Base-by-base conservation (phyloP, 768 basidiomycete genomes). In the Calocera cornea region DNA sequence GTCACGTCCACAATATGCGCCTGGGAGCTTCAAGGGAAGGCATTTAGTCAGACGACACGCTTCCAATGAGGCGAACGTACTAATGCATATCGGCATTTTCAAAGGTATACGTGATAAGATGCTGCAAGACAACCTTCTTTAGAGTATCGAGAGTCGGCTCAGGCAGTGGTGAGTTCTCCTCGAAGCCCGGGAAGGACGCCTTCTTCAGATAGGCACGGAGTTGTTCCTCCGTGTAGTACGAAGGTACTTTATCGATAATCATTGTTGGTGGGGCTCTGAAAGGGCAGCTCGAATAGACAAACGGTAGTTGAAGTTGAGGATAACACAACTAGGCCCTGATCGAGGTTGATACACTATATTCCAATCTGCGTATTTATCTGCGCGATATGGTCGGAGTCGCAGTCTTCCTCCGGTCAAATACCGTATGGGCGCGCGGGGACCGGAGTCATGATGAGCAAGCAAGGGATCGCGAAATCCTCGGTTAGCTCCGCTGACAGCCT, bases 31-130 rank as follows among this genome's bases (percentile, higher is more conserved):
- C 5, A 12, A 14, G 24, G 24, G 40, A 19, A 19, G 24, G 44
- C 19, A 19, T 47, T 47, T 27, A 60, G 54, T 19, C 54, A 19
- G 31, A 33, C 54, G 54, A 29, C 31, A 2, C 14, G 54, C 19
- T 10, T 8, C 14, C 11, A 22, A 27, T 29, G 31, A 60, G 31
- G 11, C 7, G 24, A 24, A 47, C 54, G 31, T 60, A 60, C 54
- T 60, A 60, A 19, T 60, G 54, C 54, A 60, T 60, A 60, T 27
- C 31, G 24, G 54, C 54, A 60, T 60, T 60, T 27, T 60, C 54
- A 22, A 60, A 60, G 8, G 54, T 12, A 22, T 29, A 60, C 16
- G 54, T 60, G 54, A 60, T 8, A 16, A 60, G 31, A 60, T 60
- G 54, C 10, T 60, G 54, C 5, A 60, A 19, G 14, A 60, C 54